Percentiles rank a stretch among this genome's conserved stretches.
phyloP scores from a whole-genome alignment of 805 yeast genomes.

The Komagataella mondaviorum region DNA sequence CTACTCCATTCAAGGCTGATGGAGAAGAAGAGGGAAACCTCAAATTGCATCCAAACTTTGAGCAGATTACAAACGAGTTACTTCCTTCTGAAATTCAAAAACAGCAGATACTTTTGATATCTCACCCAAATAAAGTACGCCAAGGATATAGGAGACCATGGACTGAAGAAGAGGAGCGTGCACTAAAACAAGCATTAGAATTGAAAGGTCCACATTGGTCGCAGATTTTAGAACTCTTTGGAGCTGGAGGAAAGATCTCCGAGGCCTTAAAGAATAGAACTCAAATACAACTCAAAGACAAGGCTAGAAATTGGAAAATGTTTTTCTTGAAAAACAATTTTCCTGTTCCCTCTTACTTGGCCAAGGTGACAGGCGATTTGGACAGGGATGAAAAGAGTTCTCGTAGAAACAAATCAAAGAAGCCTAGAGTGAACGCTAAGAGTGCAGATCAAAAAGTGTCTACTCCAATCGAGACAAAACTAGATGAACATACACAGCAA shows the following conservation, averaged over 20 bases:
- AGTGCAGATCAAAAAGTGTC: not conserved
- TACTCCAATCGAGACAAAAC: not conserved
- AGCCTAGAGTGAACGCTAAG: not conserved
- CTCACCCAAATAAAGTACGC: not conserved
- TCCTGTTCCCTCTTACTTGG: conserved; percentile 69
- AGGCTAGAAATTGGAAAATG: conserved; percentile 93
- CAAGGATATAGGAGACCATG: conserved; percentile 48
- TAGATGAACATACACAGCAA: not conserved
- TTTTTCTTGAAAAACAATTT: conserved; percentile 63
- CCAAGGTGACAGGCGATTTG: conserved; percentile 78
- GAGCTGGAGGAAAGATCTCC: conserved; percentile 81
- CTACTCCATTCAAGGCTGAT: not conserved
- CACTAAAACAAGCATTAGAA: conserved; percentile 68
- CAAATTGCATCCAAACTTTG: not conserved
- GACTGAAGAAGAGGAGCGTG: conserved; percentile 82
- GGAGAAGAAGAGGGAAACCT: not conserved
- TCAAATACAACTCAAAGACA: conserved; percentile 89
- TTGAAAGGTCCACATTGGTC: conserved; percentile 91
- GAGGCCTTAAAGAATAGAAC: conserved; percentile 80
- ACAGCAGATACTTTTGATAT: not conserved
- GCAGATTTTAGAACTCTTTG: conserved; percentile 77
- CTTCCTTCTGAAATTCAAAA: conserved; percentile 4
- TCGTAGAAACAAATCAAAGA: not conserved
- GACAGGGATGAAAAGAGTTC: conserved; percentile 18
- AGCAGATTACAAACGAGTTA: conserved; percentile 1